These are phyloP conservation scores for Citrus unshiu DNA, from an alignment of 345 rosid genomes.

Conservation along the genomic window DNA sequence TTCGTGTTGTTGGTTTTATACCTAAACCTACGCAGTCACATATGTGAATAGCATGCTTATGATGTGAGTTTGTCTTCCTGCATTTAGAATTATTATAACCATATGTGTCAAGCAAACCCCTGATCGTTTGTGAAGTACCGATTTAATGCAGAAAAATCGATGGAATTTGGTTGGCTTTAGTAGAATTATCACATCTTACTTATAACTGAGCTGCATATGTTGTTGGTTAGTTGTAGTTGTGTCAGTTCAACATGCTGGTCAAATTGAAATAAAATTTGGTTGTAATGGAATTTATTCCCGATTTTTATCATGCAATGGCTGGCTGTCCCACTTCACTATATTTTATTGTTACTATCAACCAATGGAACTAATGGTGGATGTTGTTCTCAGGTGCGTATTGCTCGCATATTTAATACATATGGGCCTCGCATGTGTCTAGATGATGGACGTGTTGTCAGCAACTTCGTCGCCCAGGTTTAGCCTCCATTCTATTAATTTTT, in stretches of 20 bases:
- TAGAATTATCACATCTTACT: not conserved
- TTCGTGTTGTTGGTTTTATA: not conserved
- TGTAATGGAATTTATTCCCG: not conserved
- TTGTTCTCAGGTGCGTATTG: constrained; percentile 81
- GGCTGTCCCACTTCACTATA: not conserved
- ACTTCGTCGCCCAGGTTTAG: constrained; percentile 91
- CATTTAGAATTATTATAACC: not conserved
- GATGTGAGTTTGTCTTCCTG: not conserved
- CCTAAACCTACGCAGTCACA: no score
- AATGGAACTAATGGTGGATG: constrained; percentile 3
- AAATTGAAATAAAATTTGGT: not conserved
- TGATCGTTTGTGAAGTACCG: not conserved
- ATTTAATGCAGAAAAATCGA: not conserved
- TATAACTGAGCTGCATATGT: not conserved
- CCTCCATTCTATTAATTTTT: constrained; percentile 9
- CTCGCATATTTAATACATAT: constrained; percentile 95
- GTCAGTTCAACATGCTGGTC: not conserved
- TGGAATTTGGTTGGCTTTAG: not conserved
- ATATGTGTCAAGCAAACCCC: not conserved
- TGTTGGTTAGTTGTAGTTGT: not conserved
- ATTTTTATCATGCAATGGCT: not conserved
- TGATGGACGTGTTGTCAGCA: constrained; percentile 99
- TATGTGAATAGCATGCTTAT: not conserved
- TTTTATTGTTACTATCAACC: not conserved
- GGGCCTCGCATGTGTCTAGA: constrained; percentile 99